A percentile compares a stretch with the other conserved stretches of the same genome.
Evolutionary conservation across 495 filamentous ascomycete species (phyloP).

Genomic region (Elasticomyces elasticus): DNA sequence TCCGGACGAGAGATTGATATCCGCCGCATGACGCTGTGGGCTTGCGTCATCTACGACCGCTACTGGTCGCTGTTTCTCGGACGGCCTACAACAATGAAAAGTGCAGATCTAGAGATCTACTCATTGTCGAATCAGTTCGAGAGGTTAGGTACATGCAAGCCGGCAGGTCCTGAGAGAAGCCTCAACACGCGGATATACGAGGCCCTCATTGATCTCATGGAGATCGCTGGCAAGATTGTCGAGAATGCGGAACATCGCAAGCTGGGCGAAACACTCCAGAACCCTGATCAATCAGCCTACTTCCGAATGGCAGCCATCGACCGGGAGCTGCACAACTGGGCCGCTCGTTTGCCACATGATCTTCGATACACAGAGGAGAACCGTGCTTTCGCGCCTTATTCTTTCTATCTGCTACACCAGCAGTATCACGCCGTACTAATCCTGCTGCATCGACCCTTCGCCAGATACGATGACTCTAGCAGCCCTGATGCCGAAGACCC

Average conservation of each 20-base stretch:
- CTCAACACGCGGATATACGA: conserved; percentile 38
- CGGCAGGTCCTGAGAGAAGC: conserved; percentile 27
- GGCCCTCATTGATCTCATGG: conserved; percentile 41
- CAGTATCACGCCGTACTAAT: conserved; percentile 44
- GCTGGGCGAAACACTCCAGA: conserved; percentile 20
- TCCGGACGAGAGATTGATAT: conserved; percentile 36
- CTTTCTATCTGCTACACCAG: conserved; percentile 45
- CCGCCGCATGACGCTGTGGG: conserved; percentile 39
- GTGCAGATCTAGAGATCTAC: conserved; percentile 40
- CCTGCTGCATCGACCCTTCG: conserved; percentile 42
- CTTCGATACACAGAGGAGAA: conserved; percentile 41
- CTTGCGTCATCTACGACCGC: conserved; percentile 44
- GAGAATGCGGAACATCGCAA: conserved; percentile 30
- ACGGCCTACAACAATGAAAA: conserved; percentile 42
- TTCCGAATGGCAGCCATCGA: conserved; percentile 39
- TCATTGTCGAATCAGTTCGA: conserved; percentile 34
- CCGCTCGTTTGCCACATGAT: conserved; percentile 38
- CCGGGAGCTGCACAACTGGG: conserved; percentile 43
- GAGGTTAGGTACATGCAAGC: conserved; percentile 26
- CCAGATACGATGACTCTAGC: conserved; percentile 34
- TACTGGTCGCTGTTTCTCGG: conserved; percentile 44
- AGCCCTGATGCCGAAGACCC: conserved; percentile 22
- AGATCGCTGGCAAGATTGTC: conserved; percentile 41
- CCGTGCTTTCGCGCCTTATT: conserved; percentile 39
- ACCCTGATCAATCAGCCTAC: conserved; percentile 35